phyloP scores from a whole-genome alignment of 257 asterid genomes.

The Cynanchum wilfordii region DNA sequence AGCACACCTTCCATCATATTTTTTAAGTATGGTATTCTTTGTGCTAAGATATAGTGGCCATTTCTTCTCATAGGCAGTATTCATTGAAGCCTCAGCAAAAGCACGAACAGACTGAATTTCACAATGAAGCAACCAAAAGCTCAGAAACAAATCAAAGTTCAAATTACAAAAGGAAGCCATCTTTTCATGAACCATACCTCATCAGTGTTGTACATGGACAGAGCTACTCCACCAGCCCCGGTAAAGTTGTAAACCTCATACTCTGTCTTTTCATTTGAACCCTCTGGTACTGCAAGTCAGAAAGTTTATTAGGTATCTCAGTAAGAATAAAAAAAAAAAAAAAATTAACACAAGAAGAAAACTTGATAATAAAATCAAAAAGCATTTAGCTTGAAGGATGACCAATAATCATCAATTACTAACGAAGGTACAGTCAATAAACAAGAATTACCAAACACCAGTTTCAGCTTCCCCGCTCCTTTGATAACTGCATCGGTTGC shows the following conservation, averaged over 20 bases:
- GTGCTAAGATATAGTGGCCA: conserved; percentile 99
- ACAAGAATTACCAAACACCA: conserved; percentile 70
- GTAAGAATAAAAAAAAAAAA: background rate
- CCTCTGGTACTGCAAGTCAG: conserved; percentile 74
- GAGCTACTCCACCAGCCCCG: conserved; percentile 97
- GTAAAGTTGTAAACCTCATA: conserved; percentile 85
- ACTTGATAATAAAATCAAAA: background rate
- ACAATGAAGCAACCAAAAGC: conserved; percentile 6
- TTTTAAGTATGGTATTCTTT: conserved; percentile 91
- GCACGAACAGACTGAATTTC: conserved; percentile 65
- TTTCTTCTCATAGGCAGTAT: conserved; percentile 73
- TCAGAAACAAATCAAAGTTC: background rate
- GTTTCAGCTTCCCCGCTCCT: conserved; percentile 92
- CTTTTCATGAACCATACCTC: conserved; percentile 56
- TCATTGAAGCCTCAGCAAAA: conserved; percentile 97
- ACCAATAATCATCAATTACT: background rate
- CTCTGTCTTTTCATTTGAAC: conserved; percentile 62
- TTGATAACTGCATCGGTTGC: conserved; percentile 92
- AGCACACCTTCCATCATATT: conserved; percentile 91
- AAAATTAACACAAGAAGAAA: background rate
- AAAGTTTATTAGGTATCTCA: background rate
- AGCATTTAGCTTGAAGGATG: background rate
- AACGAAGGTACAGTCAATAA: conserved; percentile 1
- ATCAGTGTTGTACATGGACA: conserved; percentile 97
- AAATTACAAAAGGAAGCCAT: background rate